Conservation (phyloP, 2,329 filamentous ascomycete species). For the Calonectria pteridis region DNA sequence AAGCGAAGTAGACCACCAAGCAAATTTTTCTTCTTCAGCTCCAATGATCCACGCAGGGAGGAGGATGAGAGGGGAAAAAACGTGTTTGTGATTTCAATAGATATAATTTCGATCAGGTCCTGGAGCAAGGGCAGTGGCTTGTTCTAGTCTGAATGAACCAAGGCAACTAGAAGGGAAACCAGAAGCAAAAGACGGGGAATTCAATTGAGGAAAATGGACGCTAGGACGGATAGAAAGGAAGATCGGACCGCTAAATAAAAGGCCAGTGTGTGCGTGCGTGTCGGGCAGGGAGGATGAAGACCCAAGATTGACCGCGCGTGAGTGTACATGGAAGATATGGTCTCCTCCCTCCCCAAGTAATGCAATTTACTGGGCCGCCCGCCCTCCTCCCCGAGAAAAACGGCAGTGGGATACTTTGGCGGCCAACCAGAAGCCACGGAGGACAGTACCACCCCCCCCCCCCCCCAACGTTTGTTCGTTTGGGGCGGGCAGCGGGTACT, state of each 20-base stretch:
- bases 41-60: not conserved
- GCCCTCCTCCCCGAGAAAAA: conserved; percentile 26
- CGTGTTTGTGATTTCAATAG: not conserved
- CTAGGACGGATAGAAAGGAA: not conserved
- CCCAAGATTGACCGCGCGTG: not conserved
- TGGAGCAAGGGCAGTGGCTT: not conserved
- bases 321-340: not conserved
- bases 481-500: not conserved
- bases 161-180: not conserved
- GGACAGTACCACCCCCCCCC: not conserved
- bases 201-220: not conserved
- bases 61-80: not conserved
- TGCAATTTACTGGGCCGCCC: conserved; percentile 1
- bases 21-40: not conserved
- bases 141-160: not conserved
- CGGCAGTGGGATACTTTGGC: conserved; percentile 33
- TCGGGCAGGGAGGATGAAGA: not conserved
- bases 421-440: conserved; percentile 17
- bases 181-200: not conserved
- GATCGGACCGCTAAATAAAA: not conserved
- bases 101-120: not conserved
- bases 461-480: conserved; percentile 2
- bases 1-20: not conserved
- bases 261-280: not conserved
- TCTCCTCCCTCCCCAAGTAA: not conserved